Percentiles rank a stretch among this genome's conserved stretches.
Evolutionary conservation across 2,329 filamentous ascomycete species (phyloP).

Genomic region (Fusarium sp.): DNA sequence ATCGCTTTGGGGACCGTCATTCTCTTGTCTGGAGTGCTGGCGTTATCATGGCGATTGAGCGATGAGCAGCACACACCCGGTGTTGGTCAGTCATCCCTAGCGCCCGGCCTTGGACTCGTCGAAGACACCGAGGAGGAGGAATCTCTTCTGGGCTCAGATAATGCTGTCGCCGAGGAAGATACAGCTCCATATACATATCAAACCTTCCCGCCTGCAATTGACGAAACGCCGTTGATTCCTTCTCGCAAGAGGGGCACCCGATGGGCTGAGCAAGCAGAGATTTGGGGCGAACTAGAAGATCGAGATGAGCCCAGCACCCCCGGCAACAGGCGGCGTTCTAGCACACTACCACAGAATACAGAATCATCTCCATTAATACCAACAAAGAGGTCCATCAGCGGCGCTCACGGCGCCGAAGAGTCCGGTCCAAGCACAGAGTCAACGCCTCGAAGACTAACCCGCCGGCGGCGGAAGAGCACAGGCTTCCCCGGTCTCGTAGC

Average conservation of each 20-base stretch:
- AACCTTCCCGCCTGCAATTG: conserved; percentile 56
- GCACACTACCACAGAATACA: conserved; percentile 55
- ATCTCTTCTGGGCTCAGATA: conserved; percentile 60
- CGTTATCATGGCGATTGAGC: conserved; percentile 91
- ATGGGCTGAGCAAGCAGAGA: conserved; percentile 77
- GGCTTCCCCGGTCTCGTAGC: conserved; percentile 70
- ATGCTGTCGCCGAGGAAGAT: conserved; percentile 54
- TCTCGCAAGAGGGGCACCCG: conserved; percentile 60
- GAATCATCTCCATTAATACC: conserved; percentile 54
- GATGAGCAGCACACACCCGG: conserved; percentile 73
- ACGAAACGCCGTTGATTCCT: conserved; percentile 52
- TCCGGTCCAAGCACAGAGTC: conserved; percentile 46
- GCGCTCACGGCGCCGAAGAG: conserved; percentile 41
- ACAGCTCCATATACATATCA: conserved; percentile 53
- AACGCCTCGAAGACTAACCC: conserved; percentile 46
- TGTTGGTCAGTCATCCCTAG: conserved; percentile 73
- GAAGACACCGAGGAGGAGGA: conserved; percentile 72
- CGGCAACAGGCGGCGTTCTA: conserved; percentile 56
- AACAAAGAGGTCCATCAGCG: conserved; percentile 47
- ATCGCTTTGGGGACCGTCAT: conserved; percentile 89
- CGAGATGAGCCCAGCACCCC: conserved; percentile 61
- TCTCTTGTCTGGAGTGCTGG: conserved; percentile 85
- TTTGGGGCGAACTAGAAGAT: conserved; percentile 90
- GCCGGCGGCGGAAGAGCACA: conserved; percentile 65
- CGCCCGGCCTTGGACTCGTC: conserved; percentile 83